A percentile compares a stretch with the other conserved stretches of the same genome.
phyloP scores from a whole-genome alignment of 257 asterid species.

The Euphrasia confusa region DNA sequence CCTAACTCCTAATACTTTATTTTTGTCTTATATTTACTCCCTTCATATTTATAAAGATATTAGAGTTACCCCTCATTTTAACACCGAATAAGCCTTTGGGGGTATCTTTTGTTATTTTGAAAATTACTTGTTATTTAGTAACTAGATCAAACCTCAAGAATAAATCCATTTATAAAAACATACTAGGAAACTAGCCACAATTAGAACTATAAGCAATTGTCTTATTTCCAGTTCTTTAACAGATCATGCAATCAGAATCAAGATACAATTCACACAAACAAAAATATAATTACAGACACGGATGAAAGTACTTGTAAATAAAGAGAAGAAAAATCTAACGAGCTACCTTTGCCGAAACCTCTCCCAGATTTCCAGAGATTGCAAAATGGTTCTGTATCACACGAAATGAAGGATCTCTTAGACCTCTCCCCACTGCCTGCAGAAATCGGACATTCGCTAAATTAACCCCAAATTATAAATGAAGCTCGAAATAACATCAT shows the following conservation, averaged over 20 bases:
- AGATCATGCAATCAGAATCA: background rate
- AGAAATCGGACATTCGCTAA: slow-evolving; percentile 20
- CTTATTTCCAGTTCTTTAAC: slow-evolving; percentile 4
- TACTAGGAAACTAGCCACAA: slow-evolving; percentile 10
- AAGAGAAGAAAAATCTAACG: slow-evolving; percentile 2
- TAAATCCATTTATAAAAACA: background rate
- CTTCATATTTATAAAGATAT: too few relatives aligned
- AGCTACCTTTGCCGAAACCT: slow-evolving; percentile 86
- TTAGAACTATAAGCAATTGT: background rate
- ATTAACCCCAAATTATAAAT: slow-evolving; percentile 10
- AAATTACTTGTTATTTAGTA: too few relatives aligned
- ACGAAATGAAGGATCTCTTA: slow-evolving; percentile 91
- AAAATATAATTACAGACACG: slow-evolving; percentile 3
- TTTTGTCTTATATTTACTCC: too few relatives aligned
- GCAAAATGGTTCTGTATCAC: slow-evolving; percentile 98
- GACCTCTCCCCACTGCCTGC: slow-evolving; percentile 97
- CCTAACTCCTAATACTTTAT: too few relatives aligned
- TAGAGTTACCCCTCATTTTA: too few relatives aligned
- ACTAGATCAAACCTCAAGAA: too few relatives aligned
- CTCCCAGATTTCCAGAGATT: slow-evolving; percentile 77
- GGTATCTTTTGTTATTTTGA: too few relatives aligned
- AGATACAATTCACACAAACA: too few relatives aligned
- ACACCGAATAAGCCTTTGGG: too few relatives aligned
- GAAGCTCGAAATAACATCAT: background rate
- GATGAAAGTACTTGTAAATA: background rate